Percentiles rank a stretch among this genome's conserved stretches.
Conservation (phyloP, 73 alveolate species). For the Paramecium tetraurelia region DNA sequence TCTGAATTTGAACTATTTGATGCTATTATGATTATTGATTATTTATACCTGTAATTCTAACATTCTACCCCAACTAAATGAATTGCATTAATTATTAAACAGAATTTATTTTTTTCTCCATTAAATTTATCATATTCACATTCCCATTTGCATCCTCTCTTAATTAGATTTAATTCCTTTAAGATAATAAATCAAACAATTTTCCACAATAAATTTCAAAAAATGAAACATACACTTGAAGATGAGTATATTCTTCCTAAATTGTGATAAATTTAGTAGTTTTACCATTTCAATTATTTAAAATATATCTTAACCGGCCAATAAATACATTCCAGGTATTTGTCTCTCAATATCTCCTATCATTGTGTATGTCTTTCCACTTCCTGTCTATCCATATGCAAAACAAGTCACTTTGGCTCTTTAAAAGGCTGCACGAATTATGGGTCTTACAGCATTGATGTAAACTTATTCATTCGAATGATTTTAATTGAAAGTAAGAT, state of each 20-base stretch:
- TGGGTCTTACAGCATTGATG: conserved; percentile 92
- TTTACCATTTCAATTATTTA: conserved; percentile 70
- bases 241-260: conserved; percentile 52
- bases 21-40: neutral
- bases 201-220: conserved; percentile 99
- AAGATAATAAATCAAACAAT: conserved; percentile 95
- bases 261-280: neutral
- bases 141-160: conserved; percentile 99
- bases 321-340: conserved; percentile 96
- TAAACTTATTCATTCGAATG: conserved; percentile 91
- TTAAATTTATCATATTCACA: conserved; percentile 94
- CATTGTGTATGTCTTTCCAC: conserved; percentile 99
- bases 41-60: conserved; percentile 77
- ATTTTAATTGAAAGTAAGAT: conserved; percentile 88
- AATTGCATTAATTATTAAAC: conserved; percentile 75
- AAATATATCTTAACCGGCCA: conserved; percentile 95
- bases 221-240: conserved; percentile 90
- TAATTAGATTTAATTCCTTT: conserved; percentile 86
- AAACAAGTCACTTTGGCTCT: conserved; percentile 94
- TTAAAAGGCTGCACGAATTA: conserved; percentile 91
- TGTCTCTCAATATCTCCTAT: conserved; percentile 86
- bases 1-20: conserved; percentile 70
- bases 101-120: conserved; percentile 72
- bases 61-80: conserved; percentile 74
- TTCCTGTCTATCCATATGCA: conserved; percentile 96